phyloP scores from a whole-genome alignment of 1,284 basidiomycete genomes.

The Apiotrichum domesticum region DNA sequence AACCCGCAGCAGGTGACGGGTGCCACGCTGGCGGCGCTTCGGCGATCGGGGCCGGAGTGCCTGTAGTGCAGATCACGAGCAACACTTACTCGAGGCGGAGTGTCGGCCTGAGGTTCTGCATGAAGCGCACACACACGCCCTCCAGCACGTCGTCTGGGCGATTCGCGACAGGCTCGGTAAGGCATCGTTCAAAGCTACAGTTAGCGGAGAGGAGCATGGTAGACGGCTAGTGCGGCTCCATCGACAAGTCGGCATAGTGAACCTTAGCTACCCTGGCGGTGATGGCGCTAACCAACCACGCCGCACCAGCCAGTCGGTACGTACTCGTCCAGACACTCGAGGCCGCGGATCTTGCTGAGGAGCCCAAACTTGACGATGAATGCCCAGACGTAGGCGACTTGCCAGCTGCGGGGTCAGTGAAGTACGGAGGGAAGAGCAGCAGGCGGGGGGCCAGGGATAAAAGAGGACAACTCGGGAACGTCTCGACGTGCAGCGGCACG shows the following conservation, averaged over 20 bases:
- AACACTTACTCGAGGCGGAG: constrained; percentile 30
- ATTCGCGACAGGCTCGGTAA: constrained; percentile 35
- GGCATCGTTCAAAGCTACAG: constrained; percentile 35
- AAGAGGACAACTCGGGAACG: no score
- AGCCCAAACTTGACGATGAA: constrained; percentile 43
- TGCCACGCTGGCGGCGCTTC: constrained; percentile 5
- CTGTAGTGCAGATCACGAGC: no score
- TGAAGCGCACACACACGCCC: constrained; percentile 36
- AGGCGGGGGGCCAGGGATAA: no score
- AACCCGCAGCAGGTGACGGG: no score
- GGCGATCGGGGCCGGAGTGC: not conserved
- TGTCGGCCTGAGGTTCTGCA: constrained; percentile 35
- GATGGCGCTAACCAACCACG: not conserved
- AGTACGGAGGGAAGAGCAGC: not conserved
- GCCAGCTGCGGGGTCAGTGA: constrained; percentile 30
- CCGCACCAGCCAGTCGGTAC: constrained; percentile 10
- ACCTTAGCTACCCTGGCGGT: not conserved
- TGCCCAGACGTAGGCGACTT: constrained; percentile 43
- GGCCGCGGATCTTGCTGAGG: constrained; percentile 22
- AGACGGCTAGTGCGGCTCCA: not conserved
- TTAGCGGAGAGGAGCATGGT: no score
- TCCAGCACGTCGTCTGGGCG: constrained; percentile 43
- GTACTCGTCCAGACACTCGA: constrained; percentile 39
- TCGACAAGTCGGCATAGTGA: not conserved
- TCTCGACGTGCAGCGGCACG: no score